Evolutionary conservation across 768 basidiomycete species (phyloP).

Genomic region (Collybia mongolica): DNA sequence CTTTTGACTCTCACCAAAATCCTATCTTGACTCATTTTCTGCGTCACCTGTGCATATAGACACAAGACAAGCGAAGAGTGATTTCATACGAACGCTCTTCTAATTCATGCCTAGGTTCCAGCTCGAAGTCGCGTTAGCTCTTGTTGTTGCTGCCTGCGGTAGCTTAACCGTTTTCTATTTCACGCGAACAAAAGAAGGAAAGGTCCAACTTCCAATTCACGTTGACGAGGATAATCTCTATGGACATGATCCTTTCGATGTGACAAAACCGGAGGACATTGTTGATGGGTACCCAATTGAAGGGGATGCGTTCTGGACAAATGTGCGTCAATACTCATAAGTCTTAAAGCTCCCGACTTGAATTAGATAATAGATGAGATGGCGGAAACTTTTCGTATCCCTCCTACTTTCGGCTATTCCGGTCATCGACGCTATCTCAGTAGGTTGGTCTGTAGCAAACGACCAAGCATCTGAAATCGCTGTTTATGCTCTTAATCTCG

Average conservation of each 20-base stretch:
- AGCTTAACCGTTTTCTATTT: slow-evolving; percentile 2
- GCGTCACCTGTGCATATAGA: too few species aligned
- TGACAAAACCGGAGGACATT: slow-evolving; percentile 70
- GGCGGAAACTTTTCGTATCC: slow-evolving; percentile 54
- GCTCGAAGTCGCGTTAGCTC: background rate
- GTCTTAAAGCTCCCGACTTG: background rate
- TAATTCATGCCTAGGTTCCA: background rate
- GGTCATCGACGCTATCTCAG: slow-evolving; percentile 46
- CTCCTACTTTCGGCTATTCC: slow-evolving; percentile 45
- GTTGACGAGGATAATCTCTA: background rate
- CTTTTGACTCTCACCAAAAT: too few species aligned
- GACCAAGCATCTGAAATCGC: slow-evolving; percentile 28
- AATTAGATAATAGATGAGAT: slow-evolving; percentile 45
- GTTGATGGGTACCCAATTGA: slow-evolving; percentile 67
- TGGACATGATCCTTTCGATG: slow-evolving; percentile 61
- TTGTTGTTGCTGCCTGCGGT: background rate
- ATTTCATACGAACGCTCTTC: too few species aligned
- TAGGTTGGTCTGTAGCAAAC: slow-evolving; percentile 52
- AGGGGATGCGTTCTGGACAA: slow-evolving; percentile 58
- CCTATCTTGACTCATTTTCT: too few species aligned
- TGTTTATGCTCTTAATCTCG: slow-evolving; percentile 42
- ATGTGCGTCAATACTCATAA: slow-evolving; percentile 31
- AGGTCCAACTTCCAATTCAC: slow-evolving; percentile 3
- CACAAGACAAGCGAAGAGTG: too few species aligned
- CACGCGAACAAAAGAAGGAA: background rate